Conservation (phyloP, 192 early-diverging fungal genomes). For the Borealophlyctis nickersoniae region DNA sequence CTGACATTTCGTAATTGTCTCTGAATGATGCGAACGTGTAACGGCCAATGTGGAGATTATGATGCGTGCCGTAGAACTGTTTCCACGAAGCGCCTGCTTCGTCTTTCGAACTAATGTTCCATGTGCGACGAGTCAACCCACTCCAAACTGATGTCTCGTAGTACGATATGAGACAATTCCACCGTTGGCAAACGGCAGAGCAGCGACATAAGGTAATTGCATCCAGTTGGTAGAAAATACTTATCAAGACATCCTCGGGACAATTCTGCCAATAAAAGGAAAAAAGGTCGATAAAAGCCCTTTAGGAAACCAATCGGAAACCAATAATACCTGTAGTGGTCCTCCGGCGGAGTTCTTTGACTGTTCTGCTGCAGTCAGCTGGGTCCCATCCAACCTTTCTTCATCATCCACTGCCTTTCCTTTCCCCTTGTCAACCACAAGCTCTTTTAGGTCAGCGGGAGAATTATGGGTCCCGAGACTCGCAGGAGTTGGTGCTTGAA, state of each 20-base stretch:
- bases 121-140: constrained; percentile 4
- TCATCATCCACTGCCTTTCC: too few relatives aligned
- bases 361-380: too few relatives aligned
- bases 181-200: constrained; percentile 15
- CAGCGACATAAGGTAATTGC: constrained; percentile 12
- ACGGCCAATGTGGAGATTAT: constrained; percentile 19
- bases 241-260: constrained; percentile 28
- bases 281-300: constrained; percentile 9
- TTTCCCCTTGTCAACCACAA: too few relatives aligned
- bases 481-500: too few relatives aligned
- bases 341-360: too few relatives aligned
- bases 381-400: too few relatives aligned
- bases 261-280: constrained; percentile 10
- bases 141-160: constrained; percentile 24
- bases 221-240: constrained; percentile 26
- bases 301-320: too few relatives aligned
- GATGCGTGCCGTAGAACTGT: constrained; percentile 24
- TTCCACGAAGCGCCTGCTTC: constrained; percentile 12
- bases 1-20: background rate
- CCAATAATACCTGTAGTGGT: too few relatives aligned
- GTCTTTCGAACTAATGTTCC: background rate
- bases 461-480: too few relatives aligned
- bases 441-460: too few relatives aligned
- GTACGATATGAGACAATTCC: constrained; percentile 13
- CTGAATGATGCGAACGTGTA: constrained; percentile 7